A percentile compares a stretch with the other conserved stretches of the same genome.
Evolutionary conservation across 2,329 filamentous ascomycete species (phyloP).

Genomic region (Didymella pomorum): DNA sequence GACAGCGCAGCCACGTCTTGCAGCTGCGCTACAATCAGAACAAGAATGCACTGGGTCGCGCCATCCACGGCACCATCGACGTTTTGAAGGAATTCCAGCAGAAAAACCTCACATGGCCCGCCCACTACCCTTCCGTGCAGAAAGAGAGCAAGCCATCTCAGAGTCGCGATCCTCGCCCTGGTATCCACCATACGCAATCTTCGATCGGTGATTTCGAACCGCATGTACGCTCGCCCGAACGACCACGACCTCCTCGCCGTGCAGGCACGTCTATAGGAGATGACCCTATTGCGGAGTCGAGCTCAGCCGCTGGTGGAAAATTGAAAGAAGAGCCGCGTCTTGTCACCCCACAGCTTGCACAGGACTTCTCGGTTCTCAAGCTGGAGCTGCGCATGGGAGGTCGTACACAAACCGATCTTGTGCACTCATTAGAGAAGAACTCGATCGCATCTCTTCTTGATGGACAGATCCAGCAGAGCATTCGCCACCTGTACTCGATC

Average conservation of each 20-base stretch:
- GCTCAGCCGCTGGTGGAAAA: constrained; percentile 71
- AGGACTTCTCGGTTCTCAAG: constrained; percentile 95
- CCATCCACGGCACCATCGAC: constrained; percentile 87
- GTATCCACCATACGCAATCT: constrained; percentile 70
- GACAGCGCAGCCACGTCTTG: constrained; percentile 79
- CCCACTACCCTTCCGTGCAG: constrained; percentile 89
- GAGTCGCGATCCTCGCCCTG: constrained; percentile 64
- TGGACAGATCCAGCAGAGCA: constrained; percentile 91
- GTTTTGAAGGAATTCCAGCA: constrained; percentile 83
- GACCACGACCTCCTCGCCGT: constrained; percentile 67
- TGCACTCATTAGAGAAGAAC: constrained; percentile 91
- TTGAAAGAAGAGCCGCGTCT: constrained; percentile 76
- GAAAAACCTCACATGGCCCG: constrained; percentile 91
- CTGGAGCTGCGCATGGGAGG: constrained; percentile 90
- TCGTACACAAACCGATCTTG: constrained; percentile 85
- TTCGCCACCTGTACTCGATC: constrained; percentile 85
- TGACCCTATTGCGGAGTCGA: constrained; percentile 72
- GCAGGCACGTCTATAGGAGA: constrained; percentile 74
- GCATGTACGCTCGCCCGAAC: constrained; percentile 50
- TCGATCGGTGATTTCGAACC: constrained; percentile 60
- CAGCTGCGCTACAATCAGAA: constrained; percentile 97
- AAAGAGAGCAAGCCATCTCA: constrained; percentile 52
- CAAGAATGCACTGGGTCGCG: constrained; percentile 82
- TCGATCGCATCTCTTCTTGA: constrained; percentile 91
- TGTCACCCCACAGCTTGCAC: constrained; percentile 89